Conservation (phyloP, 1,284 basidiomycete species). For the Inonotus obliquus region DNA sequence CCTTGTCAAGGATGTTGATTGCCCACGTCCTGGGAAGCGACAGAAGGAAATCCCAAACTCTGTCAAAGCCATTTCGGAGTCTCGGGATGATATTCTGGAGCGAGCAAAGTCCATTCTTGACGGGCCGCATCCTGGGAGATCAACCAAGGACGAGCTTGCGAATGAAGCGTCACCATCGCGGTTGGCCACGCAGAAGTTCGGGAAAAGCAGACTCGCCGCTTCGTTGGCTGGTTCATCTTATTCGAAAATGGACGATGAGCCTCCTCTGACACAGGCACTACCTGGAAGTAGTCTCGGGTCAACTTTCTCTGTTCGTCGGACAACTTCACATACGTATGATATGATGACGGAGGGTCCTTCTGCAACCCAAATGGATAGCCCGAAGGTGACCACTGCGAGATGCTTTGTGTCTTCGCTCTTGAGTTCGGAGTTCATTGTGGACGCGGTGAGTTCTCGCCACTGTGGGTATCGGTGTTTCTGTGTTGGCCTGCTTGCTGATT, state of each 20-base stretch:
- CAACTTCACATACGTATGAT: neutral
- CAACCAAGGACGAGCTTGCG: neutral
- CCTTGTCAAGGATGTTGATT: constrained; percentile 40
- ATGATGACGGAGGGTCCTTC: neutral
- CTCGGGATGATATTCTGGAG: constrained; percentile 47
- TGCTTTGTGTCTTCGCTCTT: neutral
- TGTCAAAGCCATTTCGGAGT: constrained; percentile 43
- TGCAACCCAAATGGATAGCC: neutral
- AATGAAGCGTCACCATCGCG: neutral
- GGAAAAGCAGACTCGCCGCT: constrained; percentile 23
- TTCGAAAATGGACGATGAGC: neutral
- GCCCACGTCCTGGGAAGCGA: constrained; percentile 41
- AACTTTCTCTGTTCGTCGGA: neutral
- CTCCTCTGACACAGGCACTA: constrained; percentile 40
- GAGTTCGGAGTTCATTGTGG: neutral
- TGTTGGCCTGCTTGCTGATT: neutral
- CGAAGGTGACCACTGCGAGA: neutral
- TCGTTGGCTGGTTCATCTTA: neutral
- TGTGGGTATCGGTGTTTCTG: neutral
- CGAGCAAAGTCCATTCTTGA: constrained; percentile 35
- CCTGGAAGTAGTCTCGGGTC: constrained; percentile 32
- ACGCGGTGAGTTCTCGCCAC: constrained; percentile 1
- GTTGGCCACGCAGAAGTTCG: constrained; percentile 31
- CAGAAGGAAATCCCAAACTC: constrained; percentile 36
- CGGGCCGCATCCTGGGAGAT: neutral